Base-by-base conservation (phyloP, 495 filamentous ascomycete genomes). In the Astrothelium subdiscretum region DNA sequence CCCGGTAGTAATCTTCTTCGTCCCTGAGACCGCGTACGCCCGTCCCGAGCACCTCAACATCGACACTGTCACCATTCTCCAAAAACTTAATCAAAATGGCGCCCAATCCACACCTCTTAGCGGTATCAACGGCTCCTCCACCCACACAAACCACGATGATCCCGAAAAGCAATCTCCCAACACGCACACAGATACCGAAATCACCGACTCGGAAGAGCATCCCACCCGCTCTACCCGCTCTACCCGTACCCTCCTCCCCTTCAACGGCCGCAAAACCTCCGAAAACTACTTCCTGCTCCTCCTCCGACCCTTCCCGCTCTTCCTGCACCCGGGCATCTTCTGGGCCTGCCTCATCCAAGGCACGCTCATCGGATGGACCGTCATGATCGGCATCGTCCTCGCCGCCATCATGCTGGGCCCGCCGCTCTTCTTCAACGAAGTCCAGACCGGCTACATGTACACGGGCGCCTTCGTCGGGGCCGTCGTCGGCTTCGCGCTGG, bases 261-360 rank as follows among this genome's bases (percentile, higher is more conserved):
- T 96, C 76, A 91, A 87, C 66, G 90, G 90, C 43, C 81, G 89
- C 51, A 89, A 94, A 69, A 87, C 89, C 1, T 76, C 84, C 57
- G 83, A 85, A 57, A 72, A 65, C 59, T 85, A 84, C 70, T 77
- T 80, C 65, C 83, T 84, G 66, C 75, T 87, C 5, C 72, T 87
- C 24, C 69, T 85, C 11, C 76, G 85, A 18, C 85, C 85, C 20
- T 83, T 87, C 32, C 83, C 85, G 0, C 73, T 87, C 24, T 86
- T 86, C 67, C 71, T 89, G 18, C 92, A 97, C 65, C 92, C 91
- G 0, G 89, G 88, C 42, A 86, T 97, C 59, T 69, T 96, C 35
- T 97, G 90, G 89, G 90, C 89, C 11, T 92, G 87, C 70, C 77
- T 97, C 1, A 95, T 90, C 51, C 92, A 97, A 79, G 91, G 91